A percentile compares a stretch with the other conserved stretches of the same genome.
Evolutionary conservation across 768 basidiomycete species (phyloP).

Genomic region (Serendipita sp.): DNA sequence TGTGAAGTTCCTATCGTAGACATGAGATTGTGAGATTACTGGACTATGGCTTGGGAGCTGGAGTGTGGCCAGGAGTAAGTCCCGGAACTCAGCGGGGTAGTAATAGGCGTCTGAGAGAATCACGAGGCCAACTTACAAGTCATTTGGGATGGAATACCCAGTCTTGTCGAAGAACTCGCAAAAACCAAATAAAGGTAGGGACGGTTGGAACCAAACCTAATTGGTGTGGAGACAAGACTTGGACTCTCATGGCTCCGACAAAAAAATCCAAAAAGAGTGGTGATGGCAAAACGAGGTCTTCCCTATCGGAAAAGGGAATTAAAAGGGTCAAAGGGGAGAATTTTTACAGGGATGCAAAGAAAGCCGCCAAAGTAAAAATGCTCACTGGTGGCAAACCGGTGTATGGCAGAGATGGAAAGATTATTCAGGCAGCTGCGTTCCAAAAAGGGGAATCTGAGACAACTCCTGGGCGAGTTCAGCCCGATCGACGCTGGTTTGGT

Average conservation of each 20-base stretch:
- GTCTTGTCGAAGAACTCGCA: background rate
- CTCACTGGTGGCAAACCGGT: slow-evolving; percentile 82
- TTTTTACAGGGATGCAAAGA: slow-evolving; percentile 94
- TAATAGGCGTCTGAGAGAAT: background rate
- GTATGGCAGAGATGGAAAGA: slow-evolving; percentile 80
- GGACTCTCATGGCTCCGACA: background rate
- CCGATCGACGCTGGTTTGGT: slow-evolving; percentile 98
- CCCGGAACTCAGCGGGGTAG: background rate
- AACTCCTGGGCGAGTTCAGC: slow-evolving; percentile 78
- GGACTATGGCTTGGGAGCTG: background rate
- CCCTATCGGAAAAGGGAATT: slow-evolving; percentile 15
- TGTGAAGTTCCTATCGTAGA: background rate
- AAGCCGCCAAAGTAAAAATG: slow-evolving; percentile 74
- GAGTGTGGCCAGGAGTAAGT: background rate
- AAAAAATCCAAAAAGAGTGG: background rate
- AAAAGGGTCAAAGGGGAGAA: slow-evolving; percentile 83
- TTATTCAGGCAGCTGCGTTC: slow-evolving; percentile 84
- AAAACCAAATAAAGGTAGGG: too few relatives aligned
- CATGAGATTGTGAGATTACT: background rate
- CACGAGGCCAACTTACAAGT: background rate
- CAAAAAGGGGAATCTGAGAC: slow-evolving; percentile 91
- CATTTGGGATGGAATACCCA: background rate
- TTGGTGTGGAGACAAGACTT: background rate
- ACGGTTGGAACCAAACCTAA: too few relatives aligned
- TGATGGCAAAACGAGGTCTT: slow-evolving; percentile 1